Base-by-base conservation (phyloP, 2,329 filamentous ascomycete species). In the Hypoxylon sp. region DNA sequence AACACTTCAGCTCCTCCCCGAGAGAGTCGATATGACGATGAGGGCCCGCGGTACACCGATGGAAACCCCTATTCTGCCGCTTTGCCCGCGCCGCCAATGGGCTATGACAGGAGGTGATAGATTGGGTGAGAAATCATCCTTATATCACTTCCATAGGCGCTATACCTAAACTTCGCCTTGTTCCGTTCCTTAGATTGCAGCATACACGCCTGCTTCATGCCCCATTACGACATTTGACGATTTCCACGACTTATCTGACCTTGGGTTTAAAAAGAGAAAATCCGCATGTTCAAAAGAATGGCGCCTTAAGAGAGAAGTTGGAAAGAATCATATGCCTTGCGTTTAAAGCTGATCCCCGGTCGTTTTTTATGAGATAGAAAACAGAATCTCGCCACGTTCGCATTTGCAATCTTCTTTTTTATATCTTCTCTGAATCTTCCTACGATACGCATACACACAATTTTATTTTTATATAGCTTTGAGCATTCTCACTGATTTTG, bases 31-130 rank as follows among this genome's bases (percentile, higher is more conserved):
- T 77, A 79, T 64, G 73, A 79, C 59, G 73, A 79, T 58, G 81
- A 83, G 41, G 79, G 78, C 54, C 80, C 82, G 57, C 80, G 74
- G 62, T 84, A 83, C 70, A 72, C 76, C 47, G 81, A 84, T 64
- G 81, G 79, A 55, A 82, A 82, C 62, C 79, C 82, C 2, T 84
- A 84, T 68, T 72, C 78, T 44, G 73, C 75, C 48, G 71, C 77
- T 44, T 72, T 85, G 52, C 79, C 82, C 41, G 77, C 81, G 6
- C 78, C 79, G 64, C 76, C 79, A 58, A 69, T 77, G 54, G 77
- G 74, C 8, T 74, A 76, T 56, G 75, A 76, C 64, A 76, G 77
- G 73, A 77, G 75, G 68, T 80, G 72, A 72, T 68, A 72, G 59
- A 59, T 56, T 47, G 41, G 56, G 54, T 47, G 39, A 49, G 34